Percentiles rank a stretch among this genome's conserved stretches.
phyloP scores from a whole-genome alignment of 2,329 filamentous ascomycete genomes.

The Aspergillus nomiae region DNA sequence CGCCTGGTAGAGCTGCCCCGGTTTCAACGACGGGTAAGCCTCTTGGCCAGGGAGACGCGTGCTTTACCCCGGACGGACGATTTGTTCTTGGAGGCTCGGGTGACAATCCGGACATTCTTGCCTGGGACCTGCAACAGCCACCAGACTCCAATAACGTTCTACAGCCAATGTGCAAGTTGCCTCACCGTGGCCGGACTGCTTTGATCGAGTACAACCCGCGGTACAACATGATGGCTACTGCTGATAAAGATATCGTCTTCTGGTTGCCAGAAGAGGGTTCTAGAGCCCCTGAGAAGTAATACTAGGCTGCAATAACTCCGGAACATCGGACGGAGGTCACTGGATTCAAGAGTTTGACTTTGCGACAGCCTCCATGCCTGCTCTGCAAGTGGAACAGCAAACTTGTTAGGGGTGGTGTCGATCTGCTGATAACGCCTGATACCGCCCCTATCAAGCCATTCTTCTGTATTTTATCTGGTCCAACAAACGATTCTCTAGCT shows the following conservation, averaged over 20 bases:
- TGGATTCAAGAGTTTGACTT: not conserved
- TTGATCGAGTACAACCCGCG: slow-evolving; percentile 86
- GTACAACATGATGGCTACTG: slow-evolving; percentile 88
- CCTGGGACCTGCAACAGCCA: slow-evolving; percentile 77
- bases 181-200: slow-evolving; percentile 62
- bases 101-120: slow-evolving; percentile 68
- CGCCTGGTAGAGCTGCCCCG: slow-evolving; percentile 52
- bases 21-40: slow-evolving; percentile 57
- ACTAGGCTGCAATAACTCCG: not conserved
- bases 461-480: slow-evolving; percentile 1
- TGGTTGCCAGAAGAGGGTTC: slow-evolving; percentile 69
- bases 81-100: slow-evolving; percentile 82
- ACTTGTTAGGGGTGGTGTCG: not conserved
- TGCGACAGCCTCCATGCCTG: not conserved
- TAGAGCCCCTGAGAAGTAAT: slow-evolving; percentile 37
- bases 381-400: not conserved
- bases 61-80: slow-evolving; percentile 85
- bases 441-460: not conserved
- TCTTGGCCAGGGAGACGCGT: slow-evolving; percentile 70
- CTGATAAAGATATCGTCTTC: slow-evolving; percentile 79
- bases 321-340: not conserved
- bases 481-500: slow-evolving; percentile 17
- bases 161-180: slow-evolving; percentile 41
- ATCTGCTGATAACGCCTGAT: not conserved
- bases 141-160: slow-evolving; percentile 57